These are phyloP conservation scores for Acmispon strigosus DNA, from an alignment of 306 rosid species.

Conservation along the genomic window DNA sequence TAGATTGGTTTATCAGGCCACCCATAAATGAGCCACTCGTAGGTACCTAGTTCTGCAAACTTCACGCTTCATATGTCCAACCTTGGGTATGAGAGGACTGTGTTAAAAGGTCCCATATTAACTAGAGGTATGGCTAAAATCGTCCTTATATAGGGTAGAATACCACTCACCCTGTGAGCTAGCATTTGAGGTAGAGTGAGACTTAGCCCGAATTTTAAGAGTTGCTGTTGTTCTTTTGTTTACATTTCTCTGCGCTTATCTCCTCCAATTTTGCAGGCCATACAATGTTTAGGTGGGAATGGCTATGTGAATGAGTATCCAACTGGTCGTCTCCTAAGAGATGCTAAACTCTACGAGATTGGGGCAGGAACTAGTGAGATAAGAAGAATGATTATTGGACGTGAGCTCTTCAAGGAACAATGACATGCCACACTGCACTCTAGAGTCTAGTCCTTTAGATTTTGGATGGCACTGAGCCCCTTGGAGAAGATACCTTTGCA, in stretches of 20 bases:
- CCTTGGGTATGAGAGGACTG: too few species aligned
- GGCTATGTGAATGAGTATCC: conserved; percentile 91
- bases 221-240: background rate
- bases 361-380: conserved; percentile 94
- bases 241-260: background rate
- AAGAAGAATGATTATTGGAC: conserved; percentile 89
- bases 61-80: too few species aligned
- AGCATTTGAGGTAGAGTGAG: too few species aligned
- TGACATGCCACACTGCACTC: conserved; percentile 11
- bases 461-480: background rate
- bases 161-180: too few species aligned
- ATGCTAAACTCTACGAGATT: conserved; percentile 81
- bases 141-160: too few species aligned
- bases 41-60: too few species aligned
- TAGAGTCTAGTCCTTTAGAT: background rate
- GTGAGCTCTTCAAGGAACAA: conserved; percentile 75
- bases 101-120: too few species aligned
- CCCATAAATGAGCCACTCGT: too few species aligned
- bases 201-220: too few species aligned
- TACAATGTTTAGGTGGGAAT: conserved; percentile 91
- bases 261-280: conserved; percentile 46
- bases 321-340: conserved; percentile 83
- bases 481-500: conserved; percentile 9
- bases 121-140: too few species aligned
- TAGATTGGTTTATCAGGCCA: too few species aligned